A percentile compares a stretch with the other conserved stretches of the same genome.
Conservation (phyloP, 1,284 basidiomycete genomes). For the Bjerkandera adusta region DNA sequence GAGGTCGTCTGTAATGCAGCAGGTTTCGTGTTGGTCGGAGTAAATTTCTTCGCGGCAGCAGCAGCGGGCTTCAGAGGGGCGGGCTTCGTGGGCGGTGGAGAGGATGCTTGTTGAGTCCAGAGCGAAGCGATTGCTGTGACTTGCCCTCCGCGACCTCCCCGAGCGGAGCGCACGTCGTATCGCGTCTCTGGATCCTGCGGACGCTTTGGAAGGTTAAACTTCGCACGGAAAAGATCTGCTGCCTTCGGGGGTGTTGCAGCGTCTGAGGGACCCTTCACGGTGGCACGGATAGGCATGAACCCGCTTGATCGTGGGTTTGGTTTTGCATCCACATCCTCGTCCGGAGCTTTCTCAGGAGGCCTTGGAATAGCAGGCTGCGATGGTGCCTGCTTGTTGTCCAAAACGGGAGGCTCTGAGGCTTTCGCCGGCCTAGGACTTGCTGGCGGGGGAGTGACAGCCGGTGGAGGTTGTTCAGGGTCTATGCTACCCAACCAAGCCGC, state of each 20-base stretch:
- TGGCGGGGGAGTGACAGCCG: conserved; percentile 22
- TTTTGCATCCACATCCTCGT: conserved; percentile 26
- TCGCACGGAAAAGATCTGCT: too few relatives aligned
- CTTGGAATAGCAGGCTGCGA: background rate
- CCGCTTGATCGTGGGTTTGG: conserved; percentile 74
- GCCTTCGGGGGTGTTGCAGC: conserved; percentile 12
- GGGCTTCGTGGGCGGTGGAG: background rate
- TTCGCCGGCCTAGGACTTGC: background rate
- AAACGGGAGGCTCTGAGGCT: background rate
- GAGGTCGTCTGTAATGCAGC: conserved; percentile 5
- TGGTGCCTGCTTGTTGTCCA: background rate
- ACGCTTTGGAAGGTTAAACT: background rate
- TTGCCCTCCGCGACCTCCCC: conserved; percentile 74
- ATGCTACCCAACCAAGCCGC: conserved; percentile 73
- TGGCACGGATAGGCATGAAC: conserved; percentile 60
- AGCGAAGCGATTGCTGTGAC: conserved; percentile 73
- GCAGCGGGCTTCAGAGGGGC: too few relatives aligned
- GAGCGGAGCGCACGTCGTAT: conserved; percentile 74
- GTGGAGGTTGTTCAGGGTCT: conserved; percentile 47
- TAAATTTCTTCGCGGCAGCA: too few relatives aligned
- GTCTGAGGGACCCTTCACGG: background rate
- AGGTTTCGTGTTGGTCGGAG: too few relatives aligned
- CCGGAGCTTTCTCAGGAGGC: background rate
- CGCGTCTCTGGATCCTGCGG: conserved; percentile 48
- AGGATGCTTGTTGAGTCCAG: conserved; percentile 52